Conservation (phyloP, 164 flowering plant genomes). For the Dillenia turbinata region DNA sequence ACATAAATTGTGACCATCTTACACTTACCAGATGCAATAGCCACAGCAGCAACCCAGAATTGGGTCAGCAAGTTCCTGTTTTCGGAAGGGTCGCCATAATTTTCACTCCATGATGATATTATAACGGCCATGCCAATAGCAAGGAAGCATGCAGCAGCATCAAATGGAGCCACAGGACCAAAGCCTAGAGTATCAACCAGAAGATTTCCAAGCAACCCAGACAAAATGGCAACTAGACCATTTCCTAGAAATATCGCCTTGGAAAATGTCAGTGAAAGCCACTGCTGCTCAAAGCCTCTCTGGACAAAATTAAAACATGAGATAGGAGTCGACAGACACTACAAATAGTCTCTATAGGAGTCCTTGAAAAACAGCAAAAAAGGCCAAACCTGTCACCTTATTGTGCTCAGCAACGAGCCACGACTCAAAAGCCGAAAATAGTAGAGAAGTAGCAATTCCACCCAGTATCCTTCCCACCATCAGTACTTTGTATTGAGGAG, state of each 20-base stretch:
- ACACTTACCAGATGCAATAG: constrained; percentile 82
- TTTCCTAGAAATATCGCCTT: constrained; percentile 95
- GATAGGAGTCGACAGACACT: no score
- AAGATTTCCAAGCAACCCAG: constrained; percentile 85
- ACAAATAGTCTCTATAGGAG: no score
- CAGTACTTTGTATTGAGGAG: constrained; percentile 81
- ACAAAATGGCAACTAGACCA: constrained; percentile 84
- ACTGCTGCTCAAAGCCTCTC: constrained; percentile 92
- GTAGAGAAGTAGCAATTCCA: constrained; percentile 94
- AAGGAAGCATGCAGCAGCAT: constrained; percentile 92
- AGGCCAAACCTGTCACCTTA: constrained; percentile 48
- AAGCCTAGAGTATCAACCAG: constrained; percentile 68
- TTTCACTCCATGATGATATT: constrained; percentile 84
- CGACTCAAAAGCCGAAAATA: constrained; percentile 96
- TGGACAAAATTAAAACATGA: constrained; percentile 22
- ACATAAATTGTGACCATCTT: no score
- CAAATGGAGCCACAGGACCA: constrained; percentile 96
- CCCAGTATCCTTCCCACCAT: constrained; percentile 96
- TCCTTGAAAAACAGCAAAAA: no score
- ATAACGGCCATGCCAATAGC: constrained; percentile 94
- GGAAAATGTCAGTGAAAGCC: constrained; percentile 92
- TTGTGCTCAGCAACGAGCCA: constrained; percentile 99
- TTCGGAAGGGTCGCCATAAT: constrained; percentile 93
- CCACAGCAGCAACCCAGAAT: constrained; percentile 85
- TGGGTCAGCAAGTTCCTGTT: constrained; percentile 87